Conservation (phyloP, 2,329 filamentous ascomycete genomes). For the Aureobasidium sp. region DNA sequence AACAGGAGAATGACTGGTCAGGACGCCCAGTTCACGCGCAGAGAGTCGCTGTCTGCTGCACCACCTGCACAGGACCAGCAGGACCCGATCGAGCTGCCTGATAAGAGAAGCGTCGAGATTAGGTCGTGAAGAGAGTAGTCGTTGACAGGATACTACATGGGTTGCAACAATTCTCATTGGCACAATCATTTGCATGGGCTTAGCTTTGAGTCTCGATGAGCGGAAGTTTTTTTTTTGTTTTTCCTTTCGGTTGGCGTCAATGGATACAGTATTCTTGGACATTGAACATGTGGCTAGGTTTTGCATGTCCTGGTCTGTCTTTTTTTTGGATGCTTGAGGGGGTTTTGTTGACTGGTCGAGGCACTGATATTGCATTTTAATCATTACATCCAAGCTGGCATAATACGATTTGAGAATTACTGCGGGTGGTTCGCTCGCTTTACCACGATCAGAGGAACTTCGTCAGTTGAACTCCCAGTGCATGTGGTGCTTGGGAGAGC, state of each 20-base stretch:
- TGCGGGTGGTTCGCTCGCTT: background rate
- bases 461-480: background rate
- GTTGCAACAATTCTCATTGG: background rate
- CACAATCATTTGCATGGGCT: background rate
- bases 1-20: slow-evolving; percentile 80
- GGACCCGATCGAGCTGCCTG: slow-evolving; percentile 2
- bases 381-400: background rate
- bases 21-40: slow-evolving; percentile 73
- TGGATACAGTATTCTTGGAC: background rate
- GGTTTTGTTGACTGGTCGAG: background rate
- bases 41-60: slow-evolving; percentile 19
- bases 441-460: background rate
- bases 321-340: background rate
- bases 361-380: slow-evolving; percentile 8
- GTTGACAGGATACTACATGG: background rate
- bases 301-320: background rate
- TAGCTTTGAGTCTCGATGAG: background rate
- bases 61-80: slow-evolving; percentile 27
- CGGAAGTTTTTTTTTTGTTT: background rate
- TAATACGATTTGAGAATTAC: background rate
- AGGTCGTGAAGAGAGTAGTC: background rate
- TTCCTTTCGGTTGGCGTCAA: background rate
- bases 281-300: background rate
- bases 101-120: slow-evolving; percentile 15
- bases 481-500: background rate